A percentile compares a stretch with the other conserved stretches of the same genome.
phyloP scores from a whole-genome alignment of 352 stramenopile genomes.

The Pythium coloratum region DNA sequence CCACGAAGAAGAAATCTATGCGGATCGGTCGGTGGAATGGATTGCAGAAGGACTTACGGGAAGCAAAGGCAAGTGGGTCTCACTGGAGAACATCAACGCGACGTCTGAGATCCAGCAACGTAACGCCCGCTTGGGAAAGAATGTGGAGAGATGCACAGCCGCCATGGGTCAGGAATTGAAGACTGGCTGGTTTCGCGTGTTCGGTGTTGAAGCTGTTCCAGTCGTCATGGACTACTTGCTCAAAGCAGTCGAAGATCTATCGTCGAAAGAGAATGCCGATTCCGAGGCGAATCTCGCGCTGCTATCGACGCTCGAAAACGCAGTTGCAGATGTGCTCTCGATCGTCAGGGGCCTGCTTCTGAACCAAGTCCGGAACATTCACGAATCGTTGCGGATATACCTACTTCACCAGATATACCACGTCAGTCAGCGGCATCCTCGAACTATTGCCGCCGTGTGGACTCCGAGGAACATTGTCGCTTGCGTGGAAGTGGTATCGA shows the following conservation, averaged over 20 bases:
- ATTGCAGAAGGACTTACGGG: slow-evolving; percentile 55
- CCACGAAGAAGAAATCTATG: slow-evolving; percentile 49
- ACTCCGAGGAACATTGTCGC: slow-evolving; percentile 63
- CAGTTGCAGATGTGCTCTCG: slow-evolving; percentile 58
- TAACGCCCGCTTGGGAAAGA: slow-evolving; percentile 61
- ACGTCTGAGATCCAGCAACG: slow-evolving; percentile 80
- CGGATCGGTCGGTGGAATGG: slow-evolving; percentile 70
- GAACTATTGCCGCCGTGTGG: slow-evolving; percentile 45
- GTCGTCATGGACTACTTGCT: slow-evolving; percentile 68
- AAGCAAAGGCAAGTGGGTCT: slow-evolving; percentile 60
- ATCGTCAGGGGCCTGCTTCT: slow-evolving; percentile 70
- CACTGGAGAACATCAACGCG: slow-evolving; percentile 52
- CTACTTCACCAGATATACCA: slow-evolving; percentile 67
- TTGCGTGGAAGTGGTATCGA: slow-evolving; percentile 67
- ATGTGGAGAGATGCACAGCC: slow-evolving; percentile 42
- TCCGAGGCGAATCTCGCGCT: not conserved
- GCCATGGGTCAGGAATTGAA: slow-evolving; percentile 34
- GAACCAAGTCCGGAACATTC: slow-evolving; percentile 27
- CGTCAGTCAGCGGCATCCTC: slow-evolving; percentile 50
- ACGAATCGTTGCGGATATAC: slow-evolving; percentile 44
- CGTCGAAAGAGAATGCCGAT: not conserved
- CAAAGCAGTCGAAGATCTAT: slow-evolving; percentile 27
- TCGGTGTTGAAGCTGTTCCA: slow-evolving; percentile 58
- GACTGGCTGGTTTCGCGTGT: slow-evolving; percentile 48
- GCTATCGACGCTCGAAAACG: not conserved